phyloP scores from a whole-genome alignment of 2,329 filamentous ascomycete species.

The Sporothrix humicola region DNA sequence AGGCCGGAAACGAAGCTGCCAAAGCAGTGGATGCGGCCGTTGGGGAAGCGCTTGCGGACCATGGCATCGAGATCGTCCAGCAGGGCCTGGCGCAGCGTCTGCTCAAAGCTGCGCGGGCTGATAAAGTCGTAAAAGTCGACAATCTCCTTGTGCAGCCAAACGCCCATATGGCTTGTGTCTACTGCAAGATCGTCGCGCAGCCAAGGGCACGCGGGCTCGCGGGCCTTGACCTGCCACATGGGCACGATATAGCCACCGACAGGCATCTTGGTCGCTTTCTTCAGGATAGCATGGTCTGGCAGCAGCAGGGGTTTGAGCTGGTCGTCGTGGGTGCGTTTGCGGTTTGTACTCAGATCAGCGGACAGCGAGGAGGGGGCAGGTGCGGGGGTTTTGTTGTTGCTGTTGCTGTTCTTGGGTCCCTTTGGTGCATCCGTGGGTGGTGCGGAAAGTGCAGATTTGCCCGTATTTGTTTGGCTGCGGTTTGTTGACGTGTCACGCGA shows the following conservation, averaged over 20 bases:
- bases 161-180: constrained; percentile 56
- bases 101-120: constrained; percentile 76
- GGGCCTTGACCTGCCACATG: constrained; percentile 57
- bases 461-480: background rate
- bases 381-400: background rate
- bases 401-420: constrained; percentile 29
- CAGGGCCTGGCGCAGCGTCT: constrained; percentile 73
- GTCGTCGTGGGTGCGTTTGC: constrained; percentile 77
- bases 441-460: background rate
- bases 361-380: constrained; percentile 11
- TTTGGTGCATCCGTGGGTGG: constrained; percentile 31
- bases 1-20: constrained; percentile 92
- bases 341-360: constrained; percentile 48
- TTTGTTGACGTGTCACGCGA: constrained; percentile 21
- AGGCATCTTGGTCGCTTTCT: constrained; percentile 57
- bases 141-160: constrained; percentile 84
- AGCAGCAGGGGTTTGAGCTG: constrained; percentile 59
- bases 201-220: constrained; percentile 67
- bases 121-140: constrained; percentile 88
- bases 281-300: constrained; percentile 58
- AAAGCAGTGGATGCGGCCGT: constrained; percentile 74
- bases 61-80: constrained; percentile 69
- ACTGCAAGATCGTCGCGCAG: constrained; percentile 58
- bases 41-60: constrained; percentile 63
- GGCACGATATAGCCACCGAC: constrained; percentile 56